A percentile compares a stretch with the other conserved stretches of the same genome.
Evolutionary conservation across 306 rosid genomes (phyloP).

Genomic region (Pachyrhizus erosus): DNA sequence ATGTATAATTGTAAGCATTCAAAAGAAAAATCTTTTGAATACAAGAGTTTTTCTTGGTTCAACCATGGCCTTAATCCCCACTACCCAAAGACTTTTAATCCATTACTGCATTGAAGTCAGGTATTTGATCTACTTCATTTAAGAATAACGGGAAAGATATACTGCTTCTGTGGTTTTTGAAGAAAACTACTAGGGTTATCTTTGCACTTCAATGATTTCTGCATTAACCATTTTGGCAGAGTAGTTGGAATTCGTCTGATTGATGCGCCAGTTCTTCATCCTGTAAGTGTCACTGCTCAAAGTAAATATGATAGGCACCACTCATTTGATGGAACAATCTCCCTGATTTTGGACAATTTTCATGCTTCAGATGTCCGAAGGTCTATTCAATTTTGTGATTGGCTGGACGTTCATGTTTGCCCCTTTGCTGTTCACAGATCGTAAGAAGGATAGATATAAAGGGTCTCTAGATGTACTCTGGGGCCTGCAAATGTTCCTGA

Average conservation of each 20-base stretch:
- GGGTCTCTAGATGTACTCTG: conserved; percentile 78
- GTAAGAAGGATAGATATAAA: conserved; percentile 66
- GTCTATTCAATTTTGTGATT: conserved; percentile 87
- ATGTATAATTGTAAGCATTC: too few relatives aligned
- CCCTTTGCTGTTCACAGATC: conserved; percentile 83
- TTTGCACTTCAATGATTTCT: conserved; percentile 48
- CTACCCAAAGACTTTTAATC: too few relatives aligned
- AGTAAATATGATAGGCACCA: conserved; percentile 28
- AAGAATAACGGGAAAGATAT: background rate
- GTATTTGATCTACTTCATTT: background rate
- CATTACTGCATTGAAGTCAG: too few relatives aligned
- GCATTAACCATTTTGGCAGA: conserved; percentile 60
- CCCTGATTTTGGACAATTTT: conserved; percentile 25
- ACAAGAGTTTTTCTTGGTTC: background rate
- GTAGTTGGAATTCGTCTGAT: conserved; percentile 74
- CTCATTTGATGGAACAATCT: conserved; percentile 25
- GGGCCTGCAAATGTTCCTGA: conserved; percentile 92
- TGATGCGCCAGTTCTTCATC: conserved; percentile 95
- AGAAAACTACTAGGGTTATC: conserved; percentile 15
- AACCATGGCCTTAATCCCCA: too few relatives aligned
- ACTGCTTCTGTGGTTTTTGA: conserved; percentile 14
- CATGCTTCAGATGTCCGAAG: conserved; percentile 77
- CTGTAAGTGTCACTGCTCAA: conserved; percentile 60
- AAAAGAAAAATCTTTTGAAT: too few relatives aligned
- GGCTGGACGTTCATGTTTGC: conserved; percentile 98